Evolutionary conservation across 2,329 filamentous ascomycete species (phyloP).

Genomic region (Chaetomium globosum): DNA sequence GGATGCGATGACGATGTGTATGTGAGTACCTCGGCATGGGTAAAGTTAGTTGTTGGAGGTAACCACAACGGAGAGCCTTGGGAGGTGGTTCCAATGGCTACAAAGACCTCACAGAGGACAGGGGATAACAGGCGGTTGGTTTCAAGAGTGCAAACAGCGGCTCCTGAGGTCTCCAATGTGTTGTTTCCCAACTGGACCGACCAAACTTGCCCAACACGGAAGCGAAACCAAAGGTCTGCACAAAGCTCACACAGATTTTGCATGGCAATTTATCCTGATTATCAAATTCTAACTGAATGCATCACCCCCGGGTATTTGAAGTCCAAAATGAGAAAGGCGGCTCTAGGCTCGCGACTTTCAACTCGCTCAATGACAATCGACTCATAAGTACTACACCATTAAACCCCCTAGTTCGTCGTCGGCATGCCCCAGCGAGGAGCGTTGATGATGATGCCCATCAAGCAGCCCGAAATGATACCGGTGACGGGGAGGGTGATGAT

Average conservation of each 20-base stretch:
- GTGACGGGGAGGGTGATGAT: slow-evolving; percentile 61
- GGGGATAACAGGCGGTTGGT: no score
- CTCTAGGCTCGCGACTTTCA: not conserved
- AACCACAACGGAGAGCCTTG: no score
- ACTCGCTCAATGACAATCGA: not conserved
- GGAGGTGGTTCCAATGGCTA: no score
- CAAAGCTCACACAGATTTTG: not conserved
- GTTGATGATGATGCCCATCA: slow-evolving; percentile 66
- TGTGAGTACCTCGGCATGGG: no score
- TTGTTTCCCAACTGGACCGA: no score
- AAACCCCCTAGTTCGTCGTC: not conserved
- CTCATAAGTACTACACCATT: not conserved
- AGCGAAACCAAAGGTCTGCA: no score
- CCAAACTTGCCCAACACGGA: no score
- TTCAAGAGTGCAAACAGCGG: no score
- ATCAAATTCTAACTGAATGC: slow-evolving; percentile 2
- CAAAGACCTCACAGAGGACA: no score
- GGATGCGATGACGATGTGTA: no score
- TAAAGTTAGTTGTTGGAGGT: no score
- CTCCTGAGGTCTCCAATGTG: no score
- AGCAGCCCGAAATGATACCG: slow-evolving; percentile 59
- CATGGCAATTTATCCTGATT: not conserved
- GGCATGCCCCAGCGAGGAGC: slow-evolving; percentile 53
- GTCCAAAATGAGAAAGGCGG: not conserved
- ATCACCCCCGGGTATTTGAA: slow-evolving; percentile 13